Base-by-base conservation (phyloP, 129 eudicot species). In the Flaveria robusta region DNA sequence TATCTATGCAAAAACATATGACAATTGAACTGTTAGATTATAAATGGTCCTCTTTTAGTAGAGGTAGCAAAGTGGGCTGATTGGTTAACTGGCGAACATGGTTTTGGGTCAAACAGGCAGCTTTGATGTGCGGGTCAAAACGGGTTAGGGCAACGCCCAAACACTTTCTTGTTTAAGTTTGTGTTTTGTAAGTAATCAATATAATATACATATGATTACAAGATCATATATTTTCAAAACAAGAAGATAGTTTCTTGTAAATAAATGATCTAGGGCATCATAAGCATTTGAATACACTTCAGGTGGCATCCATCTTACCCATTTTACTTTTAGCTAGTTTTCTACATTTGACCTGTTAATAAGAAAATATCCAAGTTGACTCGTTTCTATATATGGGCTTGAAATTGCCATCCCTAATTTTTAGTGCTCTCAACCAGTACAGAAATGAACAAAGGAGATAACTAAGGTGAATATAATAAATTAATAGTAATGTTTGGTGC, bases 1-100 rank as follows among this genome's bases (percentile, higher is more conserved):
- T 67, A 52, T 66, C 74, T 39, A 50, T 49, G 52, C 54, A 37
- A 50, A 68, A 66, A 50, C 24, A 39, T 76, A 37, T 23, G 68
- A 76, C 39, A 37, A 6, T 9, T 16, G 12, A 67, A 39, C 50
- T 67, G 14, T 22, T 76, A 37, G 46, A 18, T 12, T 52, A 39
- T 66, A 26, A 66, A 10, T 50, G 65, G 45, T 66, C 58, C 67
- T 34, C 47, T 66, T 66, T 47, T 37, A 22, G 66, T 66, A 18
- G 26, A 58, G 66, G 39, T 24, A 37, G 37, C 39, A 4, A 59
- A 10, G 9, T 34, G n/a, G 66, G 39, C 66, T 23, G 65, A 24
- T 58, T 22, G 65, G 65, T 1, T 58, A 58, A 22, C 2, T 3
- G 15, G 65, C 16, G 6, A 20, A 39, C 19, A 67, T 20, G 54